Evolutionary conservation across 2,329 filamentous ascomycete species (phyloP).

Genomic region (Neospermospora avenae): DNA sequence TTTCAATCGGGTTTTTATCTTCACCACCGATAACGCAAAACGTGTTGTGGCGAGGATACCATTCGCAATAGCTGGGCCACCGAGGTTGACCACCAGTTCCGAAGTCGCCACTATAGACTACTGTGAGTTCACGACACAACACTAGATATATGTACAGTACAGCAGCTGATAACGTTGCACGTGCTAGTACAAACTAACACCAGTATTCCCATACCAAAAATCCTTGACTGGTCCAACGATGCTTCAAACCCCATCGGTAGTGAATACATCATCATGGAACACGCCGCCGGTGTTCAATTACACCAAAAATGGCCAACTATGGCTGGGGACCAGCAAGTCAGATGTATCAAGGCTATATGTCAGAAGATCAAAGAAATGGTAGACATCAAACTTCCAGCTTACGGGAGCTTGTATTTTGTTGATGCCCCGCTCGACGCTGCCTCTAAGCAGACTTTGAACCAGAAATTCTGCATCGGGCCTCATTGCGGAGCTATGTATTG

Average conservation of each 20-base stretch:
- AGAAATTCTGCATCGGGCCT: slow-evolving; percentile 34
- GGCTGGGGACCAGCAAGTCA: slow-evolving; percentile 30
- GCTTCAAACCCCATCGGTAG: slow-evolving; percentile 31
- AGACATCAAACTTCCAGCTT: slow-evolving; percentile 35
- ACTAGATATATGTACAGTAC: slow-evolving; percentile 12
- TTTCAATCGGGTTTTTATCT: slow-evolving; percentile 44
- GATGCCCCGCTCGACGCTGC: slow-evolving; percentile 12
- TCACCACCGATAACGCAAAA: slow-evolving; percentile 39
- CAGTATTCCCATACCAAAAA: slow-evolving; percentile 40
- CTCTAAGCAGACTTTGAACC: slow-evolving; percentile 9
- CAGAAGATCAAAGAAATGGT: slow-evolving; percentile 19
- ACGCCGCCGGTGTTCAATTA: slow-evolving; percentile 35
- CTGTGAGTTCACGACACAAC: slow-evolving; percentile 28
- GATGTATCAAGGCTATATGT: slow-evolving; percentile 19
- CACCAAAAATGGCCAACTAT: slow-evolving; percentile 36
- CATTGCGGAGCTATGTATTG: slow-evolving; percentile 32
- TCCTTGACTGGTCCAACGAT: slow-evolving; percentile 43
- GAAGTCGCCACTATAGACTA: slow-evolving; percentile 45
- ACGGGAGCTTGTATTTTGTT: slow-evolving; percentile 36
- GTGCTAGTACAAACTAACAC: slow-evolving; percentile 31
- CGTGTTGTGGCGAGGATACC: slow-evolving; percentile 42
- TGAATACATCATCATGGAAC: slow-evolving; percentile 42
- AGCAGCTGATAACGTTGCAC: slow-evolving; percentile 30
- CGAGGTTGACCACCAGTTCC: slow-evolving; percentile 38
- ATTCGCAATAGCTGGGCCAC: slow-evolving; percentile 38